Evolutionary conservation across 352 stramenopile species (phyloP), one percentile per base, ranked within the genome.

Genomic region (Nothophytophthora sp.): DNA sequence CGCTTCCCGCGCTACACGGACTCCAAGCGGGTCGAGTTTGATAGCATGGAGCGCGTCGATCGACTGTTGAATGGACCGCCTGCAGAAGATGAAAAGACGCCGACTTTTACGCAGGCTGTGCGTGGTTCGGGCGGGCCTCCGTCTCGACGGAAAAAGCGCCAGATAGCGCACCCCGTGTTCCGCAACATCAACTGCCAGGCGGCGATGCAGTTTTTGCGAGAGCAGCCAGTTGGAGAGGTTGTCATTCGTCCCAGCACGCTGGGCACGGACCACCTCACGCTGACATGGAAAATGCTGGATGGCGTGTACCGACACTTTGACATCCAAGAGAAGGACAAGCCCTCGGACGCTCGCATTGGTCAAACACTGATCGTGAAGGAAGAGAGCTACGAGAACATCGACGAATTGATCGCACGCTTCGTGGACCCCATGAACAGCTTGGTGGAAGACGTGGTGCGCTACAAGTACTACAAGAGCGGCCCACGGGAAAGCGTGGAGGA

Each of bases 231-330:
- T 9, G 86, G 86, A 35, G 86, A 96, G 50, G 82, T 94, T 4
- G 84, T 95, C 22, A 85, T 96, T 69, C 86, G 86, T 11, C 86
- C 86, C 2, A 91, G 84, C 65, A 92, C 83, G 6, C 45, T 93
- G 36, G 84, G 84, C 12, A 79, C 82, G 2, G 83, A 96, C 39
- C 86, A 96, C 40, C 66, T 96, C 9, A 96, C 82, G 16, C 60
- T 96, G 30, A 93, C 86, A 18, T 96, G 86, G 86, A 96, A 96
- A 44, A 91, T 95, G 70, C 48, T 93, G 23, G 81, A 93, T 16
- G 73, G 80, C 24, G 85, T 95, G 12, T 96, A 93, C 49, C 82
- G 84, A 37, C 86, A 96, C 46, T 95, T 95, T 30, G 86, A 96
- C 55, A 86, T 96, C 27, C 60, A 88, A 37, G 86, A 96, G 67